Evolutionary conservation across 345 rosid species (phyloP).

Genomic region (Camelina laxa): DNA sequence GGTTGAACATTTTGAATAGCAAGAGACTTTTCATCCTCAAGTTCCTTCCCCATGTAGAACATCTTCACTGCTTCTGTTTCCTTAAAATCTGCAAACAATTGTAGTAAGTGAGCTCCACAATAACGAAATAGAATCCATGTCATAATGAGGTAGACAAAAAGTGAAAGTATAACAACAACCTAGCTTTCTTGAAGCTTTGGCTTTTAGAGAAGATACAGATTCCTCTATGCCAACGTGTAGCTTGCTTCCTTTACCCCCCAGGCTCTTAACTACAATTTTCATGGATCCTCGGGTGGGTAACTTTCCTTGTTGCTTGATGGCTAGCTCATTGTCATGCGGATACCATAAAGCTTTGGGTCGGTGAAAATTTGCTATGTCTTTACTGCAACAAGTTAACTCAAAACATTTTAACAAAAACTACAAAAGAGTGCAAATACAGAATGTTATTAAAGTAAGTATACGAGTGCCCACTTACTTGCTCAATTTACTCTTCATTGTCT

Average conservation of each 20-base stretch:
- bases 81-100: conserved; percentile 76
- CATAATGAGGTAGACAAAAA: conserved; percentile 19
- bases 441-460: neutral
- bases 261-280: conserved; percentile 89
- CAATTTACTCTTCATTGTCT: conserved; percentile 86
- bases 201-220: conserved; percentile 73
- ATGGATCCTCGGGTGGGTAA: conserved; percentile 76
- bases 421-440: conserved; percentile 22
- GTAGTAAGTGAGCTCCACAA: conserved; percentile 29
- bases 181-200: conserved; percentile 93
- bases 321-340: conserved; percentile 93
- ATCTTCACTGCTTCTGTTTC: conserved; percentile 80
- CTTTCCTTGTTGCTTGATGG: conserved; percentile 85
- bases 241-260: conserved; percentile 98
- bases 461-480: conserved; percentile 77
- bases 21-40: conserved; percentile 80
- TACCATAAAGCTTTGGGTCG: conserved; percentile 95
- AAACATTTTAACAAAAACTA: conserved; percentile 20
- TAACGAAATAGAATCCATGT: conserved; percentile 17
- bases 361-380: conserved; percentile 94
- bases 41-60: conserved; percentile 86
- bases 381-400: conserved; percentile 55
- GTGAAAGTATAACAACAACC: conserved; percentile 56
- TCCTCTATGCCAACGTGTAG: conserved; percentile 88
- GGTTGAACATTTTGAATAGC: conserved; percentile 84